A percentile compares a stretch with the other conserved stretches of the same genome.
Evolutionary conservation across 441 rosid species (phyloP).

Genomic region (Aquilaria agallochum): DNA sequence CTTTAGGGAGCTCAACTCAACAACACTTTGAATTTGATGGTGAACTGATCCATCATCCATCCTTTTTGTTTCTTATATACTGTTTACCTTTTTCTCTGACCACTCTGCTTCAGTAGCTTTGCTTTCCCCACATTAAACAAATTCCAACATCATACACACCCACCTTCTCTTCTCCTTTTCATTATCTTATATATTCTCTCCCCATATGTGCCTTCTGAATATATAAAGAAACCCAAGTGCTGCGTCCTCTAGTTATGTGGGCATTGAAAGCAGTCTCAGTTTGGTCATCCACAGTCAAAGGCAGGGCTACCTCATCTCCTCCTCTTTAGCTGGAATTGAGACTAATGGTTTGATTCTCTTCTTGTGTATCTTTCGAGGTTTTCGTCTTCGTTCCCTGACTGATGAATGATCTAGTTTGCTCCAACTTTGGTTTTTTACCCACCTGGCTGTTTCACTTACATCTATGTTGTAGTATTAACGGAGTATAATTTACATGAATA

Average conservation of each 20-base stretch:
- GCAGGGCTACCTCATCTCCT: slow-evolving; percentile 5
- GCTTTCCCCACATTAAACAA: slow-evolving; percentile 50
- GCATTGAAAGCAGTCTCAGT: slow-evolving; percentile 21
- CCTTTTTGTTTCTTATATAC: slow-evolving; percentile 14
- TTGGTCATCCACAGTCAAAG: slow-evolving; percentile 11
- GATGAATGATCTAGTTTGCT: background rate
- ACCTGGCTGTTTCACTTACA: too few relatives aligned
- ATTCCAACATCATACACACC: slow-evolving; percentile 12
- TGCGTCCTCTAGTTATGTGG: background rate
- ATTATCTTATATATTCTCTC: too few relatives aligned
- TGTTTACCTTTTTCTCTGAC: slow-evolving; percentile 28
- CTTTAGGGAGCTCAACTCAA: background rate
- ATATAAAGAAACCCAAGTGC: too few relatives aligned
- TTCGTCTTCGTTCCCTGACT: background rate
- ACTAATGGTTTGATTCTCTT: background rate
- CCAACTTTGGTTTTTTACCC: background rate
- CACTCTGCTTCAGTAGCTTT: slow-evolving; percentile 39
- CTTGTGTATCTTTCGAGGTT: background rate
- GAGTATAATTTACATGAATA: background rate
- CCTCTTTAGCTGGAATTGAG: slow-evolving; percentile 12
- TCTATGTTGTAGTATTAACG: too few relatives aligned
- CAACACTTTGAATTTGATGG: too few relatives aligned
- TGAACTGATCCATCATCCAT: background rate
- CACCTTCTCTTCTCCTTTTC: slow-evolving; percentile 2
- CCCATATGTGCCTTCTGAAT: too few relatives aligned